Base-by-base conservation (phyloP, 352 stramenopile genomes). In the Phytophthora nicotianae region DNA sequence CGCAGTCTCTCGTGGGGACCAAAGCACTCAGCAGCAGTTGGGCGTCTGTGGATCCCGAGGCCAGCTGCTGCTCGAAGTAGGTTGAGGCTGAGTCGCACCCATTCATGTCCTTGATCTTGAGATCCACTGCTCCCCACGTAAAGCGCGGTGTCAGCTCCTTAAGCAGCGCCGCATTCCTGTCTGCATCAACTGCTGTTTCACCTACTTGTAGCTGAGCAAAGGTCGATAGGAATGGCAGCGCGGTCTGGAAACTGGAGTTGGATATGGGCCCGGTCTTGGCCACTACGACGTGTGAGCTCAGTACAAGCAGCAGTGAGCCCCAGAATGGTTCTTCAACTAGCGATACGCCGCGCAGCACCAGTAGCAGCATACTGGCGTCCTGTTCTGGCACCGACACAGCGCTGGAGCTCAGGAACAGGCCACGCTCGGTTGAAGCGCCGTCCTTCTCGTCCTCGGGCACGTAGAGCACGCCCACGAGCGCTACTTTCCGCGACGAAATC, bases 81-180 rank as follows among this genome's bases (percentile, higher is more conserved):
- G 75, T 78, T 20, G 65, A 69, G 14, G 81, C 65, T 13, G 79
- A 85, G 50, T 92, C 79, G 45, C 70, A 75, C 47, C 83, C 83
- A 50, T 83, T 66, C 81, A 92, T 88, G 55, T 92, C 81, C 63
- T 92, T 90, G 51, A 88, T 75, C 66, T 92, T 90, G 52, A 92
- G 76, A 57, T 90, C 83, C 48, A 92, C 51, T 1, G 83, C 83
- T 9, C 72, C 79, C 83, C 83, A 92, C 43, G 83, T 90, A 41
- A 90, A 71, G 33, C 52, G 65, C 17, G 83, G 83, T 46, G 77
- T 56, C 23, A 92, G 50, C n/a, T 76, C 76, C 53, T 75, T 72
- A 37, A 90, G 61, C 56, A 90, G 51, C 55, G 33, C 27, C 8
- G 68, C 27, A 49, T 90, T 88, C 46, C 57, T 52, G 8, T 84